Evolutionary conservation across 2,329 filamentous ascomycete species (phyloP).

Genomic region (Cadophora sp.): DNA sequence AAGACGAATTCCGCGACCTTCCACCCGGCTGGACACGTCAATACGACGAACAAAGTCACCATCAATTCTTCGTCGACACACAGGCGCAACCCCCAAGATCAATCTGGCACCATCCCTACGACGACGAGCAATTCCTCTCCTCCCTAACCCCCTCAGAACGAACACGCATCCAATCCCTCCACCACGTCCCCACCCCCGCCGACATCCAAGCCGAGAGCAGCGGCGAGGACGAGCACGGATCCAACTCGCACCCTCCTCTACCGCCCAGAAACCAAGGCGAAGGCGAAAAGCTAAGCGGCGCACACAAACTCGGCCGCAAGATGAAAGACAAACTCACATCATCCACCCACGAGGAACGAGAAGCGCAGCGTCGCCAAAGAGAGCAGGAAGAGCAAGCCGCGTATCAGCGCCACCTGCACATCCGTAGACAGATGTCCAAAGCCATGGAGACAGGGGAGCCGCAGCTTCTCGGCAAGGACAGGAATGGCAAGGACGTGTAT

Average conservation of each 20-base stretch:
- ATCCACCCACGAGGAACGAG: conserved; percentile 61
- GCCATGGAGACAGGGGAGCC: conserved; percentile 61
- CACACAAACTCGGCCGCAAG: conserved; percentile 57
- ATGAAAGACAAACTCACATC: conserved; percentile 66
- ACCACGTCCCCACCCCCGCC: conserved; percentile 44
- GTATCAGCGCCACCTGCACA: conserved; percentile 58
- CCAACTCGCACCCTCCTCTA: conserved; percentile 22
- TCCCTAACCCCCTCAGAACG: conserved; percentile 56
- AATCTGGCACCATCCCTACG: conserved; percentile 68
- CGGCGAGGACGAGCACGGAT: conserved; percentile 49
- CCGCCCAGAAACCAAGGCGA: conserved; percentile 23
- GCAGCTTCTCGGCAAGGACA: conserved; percentile 60
- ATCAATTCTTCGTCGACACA: conserved; percentile 70
- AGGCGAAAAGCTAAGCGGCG: conserved; percentile 37
- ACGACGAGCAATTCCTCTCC: conserved; percentile 60
- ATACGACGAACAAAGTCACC: conserved; percentile 58
- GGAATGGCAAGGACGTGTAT: conserved; percentile 61
- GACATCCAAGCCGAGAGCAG: conserved; percentile 54
- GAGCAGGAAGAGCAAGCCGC: conserved; percentile 56
- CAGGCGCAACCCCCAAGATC: conserved; percentile 58
- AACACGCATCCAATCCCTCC: conserved; percentile 50
- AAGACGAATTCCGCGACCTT: conserved; percentile 62
- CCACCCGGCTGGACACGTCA: conserved; percentile 63
- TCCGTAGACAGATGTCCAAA: conserved; percentile 56
- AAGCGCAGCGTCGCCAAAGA: conserved; percentile 51